Percentiles rank a stretch among this genome's conserved stretches.
Conservation (phyloP, 257 asterid genomes). For the Solanum medicagineum region DNA sequence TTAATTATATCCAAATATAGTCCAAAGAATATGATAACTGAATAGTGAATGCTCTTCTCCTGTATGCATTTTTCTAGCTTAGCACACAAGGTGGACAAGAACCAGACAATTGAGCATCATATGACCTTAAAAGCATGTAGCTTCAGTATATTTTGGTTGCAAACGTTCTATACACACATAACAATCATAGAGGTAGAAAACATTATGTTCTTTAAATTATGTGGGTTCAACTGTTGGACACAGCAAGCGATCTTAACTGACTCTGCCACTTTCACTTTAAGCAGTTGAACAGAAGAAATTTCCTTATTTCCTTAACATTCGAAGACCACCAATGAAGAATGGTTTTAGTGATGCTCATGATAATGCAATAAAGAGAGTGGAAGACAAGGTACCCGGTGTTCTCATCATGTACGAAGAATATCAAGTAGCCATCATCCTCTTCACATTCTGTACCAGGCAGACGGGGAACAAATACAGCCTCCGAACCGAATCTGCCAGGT, state of each 20-base stretch:
- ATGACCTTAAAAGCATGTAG: not conserved
- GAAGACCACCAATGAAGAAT: not conserved
- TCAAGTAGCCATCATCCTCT: slow-evolving; percentile 97
- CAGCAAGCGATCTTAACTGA: not conserved
- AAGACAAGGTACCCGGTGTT: slow-evolving; percentile 54
- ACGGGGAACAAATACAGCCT: slow-evolving; percentile 81
- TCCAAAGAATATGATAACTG: not conserved
- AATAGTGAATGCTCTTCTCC: not conserved
- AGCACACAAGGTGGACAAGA: not conserved
- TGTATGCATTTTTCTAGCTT: not conserved
- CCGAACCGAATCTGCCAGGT: slow-evolving; percentile 86
- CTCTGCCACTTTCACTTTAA: not conserved
- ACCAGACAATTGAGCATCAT: not conserved
- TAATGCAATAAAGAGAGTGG: not conserved
- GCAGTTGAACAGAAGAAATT: not conserved
- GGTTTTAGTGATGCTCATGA: not conserved
- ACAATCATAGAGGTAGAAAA: not conserved
- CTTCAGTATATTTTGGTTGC: not conserved
- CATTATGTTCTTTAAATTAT: not conserved
- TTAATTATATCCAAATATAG: not conserved
- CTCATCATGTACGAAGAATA: slow-evolving; percentile 82
- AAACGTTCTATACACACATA: not conserved
- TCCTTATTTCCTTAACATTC: not conserved
- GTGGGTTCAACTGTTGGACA: not conserved
- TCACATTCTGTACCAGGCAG: slow-evolving; percentile 58